These are phyloP conservation scores for Tulasnella sp. DNA, from an alignment of 768 basidiomycete species.

Conservation along the genomic window DNA sequence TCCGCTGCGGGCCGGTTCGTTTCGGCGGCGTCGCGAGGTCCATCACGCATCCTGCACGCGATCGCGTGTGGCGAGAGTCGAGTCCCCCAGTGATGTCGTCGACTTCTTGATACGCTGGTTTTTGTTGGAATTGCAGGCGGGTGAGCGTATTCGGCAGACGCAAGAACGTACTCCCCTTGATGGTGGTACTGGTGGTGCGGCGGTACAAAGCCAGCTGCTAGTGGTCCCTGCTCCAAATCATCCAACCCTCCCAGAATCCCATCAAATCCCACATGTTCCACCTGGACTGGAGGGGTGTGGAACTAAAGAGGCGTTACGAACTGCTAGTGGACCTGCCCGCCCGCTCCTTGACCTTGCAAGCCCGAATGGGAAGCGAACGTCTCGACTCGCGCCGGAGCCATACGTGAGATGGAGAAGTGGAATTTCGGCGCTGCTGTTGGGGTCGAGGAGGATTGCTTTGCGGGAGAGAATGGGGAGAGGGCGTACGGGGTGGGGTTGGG, in stretches of 20 bases:
- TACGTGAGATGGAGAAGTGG: too few relatives aligned
- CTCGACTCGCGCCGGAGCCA: too few relatives aligned
- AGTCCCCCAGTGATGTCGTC: constrained; percentile 5
- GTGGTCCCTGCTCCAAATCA: not conserved
- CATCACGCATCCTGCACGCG: not conserved
- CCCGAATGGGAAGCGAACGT: not conserved
- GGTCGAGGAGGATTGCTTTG: too few relatives aligned
- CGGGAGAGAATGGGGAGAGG: not conserved
- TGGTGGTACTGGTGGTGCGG: not conserved
- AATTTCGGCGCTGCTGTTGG: too few relatives aligned
- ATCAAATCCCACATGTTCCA: not conserved
- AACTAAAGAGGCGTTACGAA: not conserved
- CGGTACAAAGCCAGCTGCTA: not conserved
- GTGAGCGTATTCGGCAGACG: not conserved
- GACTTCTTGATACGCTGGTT: not conserved
- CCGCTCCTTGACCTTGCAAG: not conserved
- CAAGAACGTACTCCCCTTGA: not conserved
- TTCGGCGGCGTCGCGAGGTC: not conserved
- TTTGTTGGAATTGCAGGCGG: not conserved
- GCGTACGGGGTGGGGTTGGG: not conserved
- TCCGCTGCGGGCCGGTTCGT: not conserved
- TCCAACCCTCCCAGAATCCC: not conserved
- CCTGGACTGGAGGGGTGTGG: not conserved
- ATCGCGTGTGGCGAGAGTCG: not conserved
- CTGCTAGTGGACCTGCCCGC: not conserved